Conservation (phyloP, 176 grass and related monocot genomes). For the Oryza coarctata region DNA sequence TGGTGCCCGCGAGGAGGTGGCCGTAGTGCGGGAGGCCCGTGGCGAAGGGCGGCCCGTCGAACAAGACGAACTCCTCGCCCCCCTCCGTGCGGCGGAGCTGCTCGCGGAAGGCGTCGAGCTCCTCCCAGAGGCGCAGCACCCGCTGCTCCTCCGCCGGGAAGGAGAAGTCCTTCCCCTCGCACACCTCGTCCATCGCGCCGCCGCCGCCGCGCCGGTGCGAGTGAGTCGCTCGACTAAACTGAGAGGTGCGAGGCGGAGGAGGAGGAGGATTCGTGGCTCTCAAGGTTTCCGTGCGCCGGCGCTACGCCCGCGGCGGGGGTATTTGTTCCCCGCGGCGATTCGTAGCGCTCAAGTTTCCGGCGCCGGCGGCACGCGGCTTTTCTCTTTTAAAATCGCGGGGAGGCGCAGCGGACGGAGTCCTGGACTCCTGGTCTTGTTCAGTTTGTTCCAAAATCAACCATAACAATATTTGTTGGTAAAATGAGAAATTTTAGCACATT, state of each 20-base stretch:
- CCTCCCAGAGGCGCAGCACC: slow-evolving; percentile 56
- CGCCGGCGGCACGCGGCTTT: too few relatives aligned
- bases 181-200: slow-evolving; percentile 72
- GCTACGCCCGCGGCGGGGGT: neutral
- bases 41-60: slow-evolving; percentile 85
- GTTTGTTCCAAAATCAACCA: too few relatives aligned
- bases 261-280: neutral
- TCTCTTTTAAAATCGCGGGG: too few relatives aligned
- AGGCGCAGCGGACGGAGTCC: too few relatives aligned
- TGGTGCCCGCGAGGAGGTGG: slow-evolving; percentile 90
- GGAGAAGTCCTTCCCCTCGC: slow-evolving; percentile 89
- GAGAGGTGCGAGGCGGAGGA: too few relatives aligned
- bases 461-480: too few relatives aligned
- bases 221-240: too few relatives aligned
- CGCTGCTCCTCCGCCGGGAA: slow-evolving; percentile 74
- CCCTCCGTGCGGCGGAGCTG: slow-evolving; percentile 75
- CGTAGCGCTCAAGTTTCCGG: neutral
- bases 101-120: slow-evolving; percentile 68
- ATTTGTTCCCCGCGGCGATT: neutral
- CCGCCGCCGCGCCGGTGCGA: too few relatives aligned
- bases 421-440: too few relatives aligned
- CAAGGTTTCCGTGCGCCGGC: neutral
- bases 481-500: too few relatives aligned
- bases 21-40: slow-evolving; percentile 90
- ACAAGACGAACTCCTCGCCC: slow-evolving; percentile 91